Conservation (phyloP, 495 filamentous ascomycete genomes). For the Lepraria neglecta region DNA sequence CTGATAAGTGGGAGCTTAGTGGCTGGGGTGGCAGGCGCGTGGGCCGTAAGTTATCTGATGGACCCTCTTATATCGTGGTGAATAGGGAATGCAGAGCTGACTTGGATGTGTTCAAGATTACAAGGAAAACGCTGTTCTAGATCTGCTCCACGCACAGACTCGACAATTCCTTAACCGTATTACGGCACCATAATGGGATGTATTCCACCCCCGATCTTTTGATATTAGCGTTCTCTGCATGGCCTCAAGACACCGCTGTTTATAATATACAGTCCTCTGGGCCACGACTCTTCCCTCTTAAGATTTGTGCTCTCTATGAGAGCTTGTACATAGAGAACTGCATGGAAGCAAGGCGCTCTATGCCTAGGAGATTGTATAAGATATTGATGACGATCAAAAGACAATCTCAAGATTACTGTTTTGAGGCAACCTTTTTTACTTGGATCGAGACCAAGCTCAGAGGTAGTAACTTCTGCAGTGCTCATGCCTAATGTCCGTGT, state of each 20-base stretch:
- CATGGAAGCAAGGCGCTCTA: constrained; percentile 8
- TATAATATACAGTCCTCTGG: neutral
- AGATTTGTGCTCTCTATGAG: constrained; percentile 10
- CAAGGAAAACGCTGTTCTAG: constrained; percentile 53
- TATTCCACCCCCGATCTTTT: neutral
- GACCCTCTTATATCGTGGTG: neutral
- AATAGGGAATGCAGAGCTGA: constrained; percentile 29
- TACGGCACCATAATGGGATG: neutral
- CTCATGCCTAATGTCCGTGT: too few relatives aligned
- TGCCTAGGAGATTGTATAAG: constrained; percentile 4
- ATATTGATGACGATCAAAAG: neutral
- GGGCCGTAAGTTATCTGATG: constrained; percentile 62
- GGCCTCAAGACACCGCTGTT: neutral
- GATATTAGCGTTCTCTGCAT: constrained; percentile 10
- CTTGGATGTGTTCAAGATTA: constrained; percentile 40
- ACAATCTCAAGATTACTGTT: neutral
- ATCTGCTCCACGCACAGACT: neutral
- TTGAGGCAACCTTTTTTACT: neutral
- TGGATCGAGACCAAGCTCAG: neutral
- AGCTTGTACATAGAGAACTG: constrained; percentile 9
- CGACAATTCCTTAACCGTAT: neutral
- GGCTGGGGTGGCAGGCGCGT: constrained; percentile 72
- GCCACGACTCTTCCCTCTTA: constrained; percentile 14
- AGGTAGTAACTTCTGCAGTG: neutral
- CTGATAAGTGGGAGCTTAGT: constrained; percentile 85